These are phyloP conservation scores for Ganoderma multipileum DNA, from an alignment of 1,284 basidiomycete genomes.

Conservation along the genomic window DNA sequence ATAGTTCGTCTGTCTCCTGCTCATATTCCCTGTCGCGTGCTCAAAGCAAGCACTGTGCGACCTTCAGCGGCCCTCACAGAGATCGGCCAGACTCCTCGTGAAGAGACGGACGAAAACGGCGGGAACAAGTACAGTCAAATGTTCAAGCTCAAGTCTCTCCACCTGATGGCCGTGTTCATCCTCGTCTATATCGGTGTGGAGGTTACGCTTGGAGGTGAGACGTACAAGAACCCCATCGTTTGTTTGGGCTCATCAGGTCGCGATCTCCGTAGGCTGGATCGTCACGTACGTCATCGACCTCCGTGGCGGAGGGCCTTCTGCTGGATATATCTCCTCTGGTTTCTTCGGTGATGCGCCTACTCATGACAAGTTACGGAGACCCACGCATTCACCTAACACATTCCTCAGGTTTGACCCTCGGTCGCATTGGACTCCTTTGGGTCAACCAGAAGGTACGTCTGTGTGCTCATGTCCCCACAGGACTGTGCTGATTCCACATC, in stretches of 20 bases:
- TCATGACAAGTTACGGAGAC: background rate
- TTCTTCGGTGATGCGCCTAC: slow-evolving; percentile 53
- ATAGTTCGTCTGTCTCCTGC: slow-evolving; percentile 44
- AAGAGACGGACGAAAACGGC: slow-evolving; percentile 14
- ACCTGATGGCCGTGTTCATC: slow-evolving; percentile 52
- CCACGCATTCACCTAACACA: background rate
- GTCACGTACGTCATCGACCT: slow-evolving; percentile 56
- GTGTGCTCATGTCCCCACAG: background rate
- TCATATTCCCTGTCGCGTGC: background rate
- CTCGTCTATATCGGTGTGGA: slow-evolving; percentile 57
- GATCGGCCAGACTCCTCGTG: slow-evolving; percentile 41
- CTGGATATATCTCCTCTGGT: slow-evolving; percentile 58
- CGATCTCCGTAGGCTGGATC: slow-evolving; percentile 50
- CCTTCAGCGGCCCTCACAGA: slow-evolving; percentile 39
- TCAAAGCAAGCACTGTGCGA: background rate
- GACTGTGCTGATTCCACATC: background rate
- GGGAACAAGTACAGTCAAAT: slow-evolving; percentile 48
- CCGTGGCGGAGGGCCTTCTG: slow-evolving; percentile 52
- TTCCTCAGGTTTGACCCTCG: slow-evolving; percentile 47
- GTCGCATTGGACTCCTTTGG: slow-evolving; percentile 54
- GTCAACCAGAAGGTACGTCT: slow-evolving; percentile 52
- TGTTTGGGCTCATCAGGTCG: background rate
- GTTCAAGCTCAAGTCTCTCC: slow-evolving; percentile 45
- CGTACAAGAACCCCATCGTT: background rate
- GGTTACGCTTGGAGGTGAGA: slow-evolving; percentile 52